Conservation (phyloP, 768 basidiomycete species). For the Leccinum disarticulatum region DNA sequence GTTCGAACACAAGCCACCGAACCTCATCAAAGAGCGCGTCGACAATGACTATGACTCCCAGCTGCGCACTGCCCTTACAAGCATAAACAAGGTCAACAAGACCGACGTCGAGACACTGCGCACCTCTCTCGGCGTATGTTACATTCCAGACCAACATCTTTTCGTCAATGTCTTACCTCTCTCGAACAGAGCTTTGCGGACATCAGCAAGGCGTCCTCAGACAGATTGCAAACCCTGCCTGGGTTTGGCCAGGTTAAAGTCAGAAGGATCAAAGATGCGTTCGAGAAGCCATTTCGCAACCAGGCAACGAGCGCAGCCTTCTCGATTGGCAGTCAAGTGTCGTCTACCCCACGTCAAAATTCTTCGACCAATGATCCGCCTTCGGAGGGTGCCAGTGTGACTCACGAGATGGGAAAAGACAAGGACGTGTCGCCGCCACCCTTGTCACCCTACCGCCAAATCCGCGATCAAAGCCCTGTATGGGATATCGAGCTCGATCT, state of each 20-base stretch:
- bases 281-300: constrained; percentile 84
- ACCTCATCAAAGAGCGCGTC: constrained; percentile 90
- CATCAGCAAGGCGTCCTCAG: constrained; percentile 70
- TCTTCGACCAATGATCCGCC: constrained; percentile 1
- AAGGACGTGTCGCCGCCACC: constrained; percentile 16
- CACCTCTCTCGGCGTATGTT: constrained; percentile 84
- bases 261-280: constrained; percentile 85
- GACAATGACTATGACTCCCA: constrained; percentile 87
- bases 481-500: constrained; percentile 77
- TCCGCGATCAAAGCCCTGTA: constrained; percentile 52
- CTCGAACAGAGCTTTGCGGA: constrained; percentile 75
- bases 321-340: constrained; percentile 29
- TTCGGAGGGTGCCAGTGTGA: neutral
- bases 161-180: constrained; percentile 3
- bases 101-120: constrained; percentile 94
- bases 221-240: constrained; percentile 79
- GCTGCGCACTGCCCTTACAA: constrained; percentile 79
- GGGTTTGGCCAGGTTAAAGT: constrained; percentile 96
- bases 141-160: neutral
- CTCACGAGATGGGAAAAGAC: constrained; percentile 18
- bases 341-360: constrained; percentile 1
- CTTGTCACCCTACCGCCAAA: constrained; percentile 11
- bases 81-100: constrained; percentile 93
- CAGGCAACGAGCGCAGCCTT: constrained; percentile 51
- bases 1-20: constrained; percentile 90